Percentiles rank a stretch among this genome's conserved stretches.
Evolutionary conservation across 1,139 yeast species (phyloP).

Genomic region (Sugiyamaella paludigena): DNA sequence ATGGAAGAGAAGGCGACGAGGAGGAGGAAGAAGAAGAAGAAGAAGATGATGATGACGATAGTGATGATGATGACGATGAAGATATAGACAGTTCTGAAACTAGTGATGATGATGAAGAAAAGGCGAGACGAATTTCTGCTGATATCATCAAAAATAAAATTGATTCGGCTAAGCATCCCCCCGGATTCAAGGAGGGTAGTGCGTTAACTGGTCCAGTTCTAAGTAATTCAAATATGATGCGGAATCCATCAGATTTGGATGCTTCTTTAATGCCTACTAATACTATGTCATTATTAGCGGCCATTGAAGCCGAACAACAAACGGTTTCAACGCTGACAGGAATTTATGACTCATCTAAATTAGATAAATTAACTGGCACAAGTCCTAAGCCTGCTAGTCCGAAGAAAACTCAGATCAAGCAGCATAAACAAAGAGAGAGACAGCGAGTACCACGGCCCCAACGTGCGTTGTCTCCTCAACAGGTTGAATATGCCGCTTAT

Average conservation of each 20-base stretch:
- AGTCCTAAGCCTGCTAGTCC: background rate
- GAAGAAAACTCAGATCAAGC: background rate
- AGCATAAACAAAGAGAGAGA: background rate
- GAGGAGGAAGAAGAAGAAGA: slow-evolving; percentile 28
- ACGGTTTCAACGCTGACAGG: background rate
- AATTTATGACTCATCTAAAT: background rate
- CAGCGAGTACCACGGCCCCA: slow-evolving; percentile 4
- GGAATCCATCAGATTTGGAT: slow-evolving; percentile 16
- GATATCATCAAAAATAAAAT: slow-evolving; percentile 3
- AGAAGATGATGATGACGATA: slow-evolving; percentile 58
- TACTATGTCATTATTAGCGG: slow-evolving; percentile 47
- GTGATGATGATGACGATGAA: slow-evolving; percentile 52
- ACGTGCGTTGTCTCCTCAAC: slow-evolving; percentile 49
- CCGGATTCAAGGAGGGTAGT: slow-evolving; percentile 14
- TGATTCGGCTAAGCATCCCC: slow-evolving; percentile 13
- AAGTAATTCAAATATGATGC: slow-evolving; percentile 3
- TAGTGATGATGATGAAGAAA: slow-evolving; percentile 44
- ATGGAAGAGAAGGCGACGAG: slow-evolving; percentile 31
- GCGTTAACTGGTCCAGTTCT: slow-evolving; percentile 15
- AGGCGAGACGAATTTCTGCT: background rate
- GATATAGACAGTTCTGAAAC: slow-evolving; percentile 54
- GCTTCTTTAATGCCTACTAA: slow-evolving; percentile 16
- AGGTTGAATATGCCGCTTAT: slow-evolving; percentile 49
- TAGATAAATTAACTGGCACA: background rate
- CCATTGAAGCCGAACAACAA: slow-evolving; percentile 32